Conservation (phyloP, 73 alveolate species). For the Paramecium primaurelia region DNA sequence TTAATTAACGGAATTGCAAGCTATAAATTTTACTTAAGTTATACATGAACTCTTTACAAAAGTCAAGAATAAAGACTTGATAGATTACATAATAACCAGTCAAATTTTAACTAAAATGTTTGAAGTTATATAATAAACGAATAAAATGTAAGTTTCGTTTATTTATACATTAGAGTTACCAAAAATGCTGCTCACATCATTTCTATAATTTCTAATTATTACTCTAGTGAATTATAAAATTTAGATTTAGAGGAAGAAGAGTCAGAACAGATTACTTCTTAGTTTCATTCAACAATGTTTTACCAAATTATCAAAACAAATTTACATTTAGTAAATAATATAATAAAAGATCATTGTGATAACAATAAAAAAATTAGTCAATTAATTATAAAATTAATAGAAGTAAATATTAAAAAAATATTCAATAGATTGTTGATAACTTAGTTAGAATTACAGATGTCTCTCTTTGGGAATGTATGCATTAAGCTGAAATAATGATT, state of each 20-base stretch:
- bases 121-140: background rate
- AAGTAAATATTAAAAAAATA: background rate
- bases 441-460: slow-evolving; percentile 6
- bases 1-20: background rate
- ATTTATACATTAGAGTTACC: background rate
- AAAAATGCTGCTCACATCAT: slow-evolving; percentile 49
- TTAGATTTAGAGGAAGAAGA: background rate
- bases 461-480: background rate
- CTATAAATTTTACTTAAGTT: background rate
- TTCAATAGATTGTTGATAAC: background rate
- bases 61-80: background rate
- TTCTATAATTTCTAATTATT: background rate
- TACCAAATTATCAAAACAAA: background rate
- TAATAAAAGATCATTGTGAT: background rate
- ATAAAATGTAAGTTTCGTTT: background rate
- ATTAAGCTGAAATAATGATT: background rate
- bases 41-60: background rate
- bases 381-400: background rate
- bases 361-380: background rate
- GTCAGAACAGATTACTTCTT: background rate
- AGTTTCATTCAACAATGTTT: background rate
- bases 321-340: background rate
- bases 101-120: background rate
- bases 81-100: background rate
- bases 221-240: background rate